Evolutionary conservation across 2,329 filamentous ascomycete genomes (phyloP).

Genomic region (Plenodomus biglobosus): DNA sequence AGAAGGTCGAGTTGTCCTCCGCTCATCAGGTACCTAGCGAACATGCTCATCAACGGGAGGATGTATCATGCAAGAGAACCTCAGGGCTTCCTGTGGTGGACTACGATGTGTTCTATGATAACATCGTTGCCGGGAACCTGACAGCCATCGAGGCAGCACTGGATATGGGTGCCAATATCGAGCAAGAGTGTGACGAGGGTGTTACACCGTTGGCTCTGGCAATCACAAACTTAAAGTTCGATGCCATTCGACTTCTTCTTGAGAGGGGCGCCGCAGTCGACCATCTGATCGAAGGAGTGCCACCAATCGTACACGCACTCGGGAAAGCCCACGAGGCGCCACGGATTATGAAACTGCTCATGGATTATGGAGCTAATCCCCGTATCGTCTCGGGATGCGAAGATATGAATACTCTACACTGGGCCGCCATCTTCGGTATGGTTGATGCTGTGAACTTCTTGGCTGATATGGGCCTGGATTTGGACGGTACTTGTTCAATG

Average conservation of each 20-base stretch:
- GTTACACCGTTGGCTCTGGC: conserved; percentile 15
- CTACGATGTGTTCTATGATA: not conserved
- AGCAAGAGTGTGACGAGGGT: conserved; percentile 8
- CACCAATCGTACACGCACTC: conserved; percentile 19
- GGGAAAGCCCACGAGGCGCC: conserved; percentile 2
- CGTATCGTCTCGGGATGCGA: conserved; percentile 9
- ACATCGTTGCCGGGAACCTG: not conserved
- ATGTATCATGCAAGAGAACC: not conserved
- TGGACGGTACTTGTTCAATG: conserved; percentile 13
- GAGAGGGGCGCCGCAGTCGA: conserved; percentile 12
- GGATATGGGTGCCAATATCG: conserved; percentile 10
- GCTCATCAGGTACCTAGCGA: not conserved
- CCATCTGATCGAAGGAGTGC: conserved; percentile 4
- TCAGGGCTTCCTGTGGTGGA: not conserved
- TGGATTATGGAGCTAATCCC: conserved; percentile 18
- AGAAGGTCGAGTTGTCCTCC: not conserved
- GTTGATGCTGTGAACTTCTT: conserved; percentile 21
- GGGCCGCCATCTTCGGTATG: conserved; percentile 17
- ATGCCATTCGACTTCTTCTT: conserved; percentile 15
- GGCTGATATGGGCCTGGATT: conserved; percentile 14
- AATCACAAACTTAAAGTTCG: conserved; percentile 13
- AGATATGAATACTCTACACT: conserved; percentile 21
- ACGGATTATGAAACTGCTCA: conserved; percentile 18
- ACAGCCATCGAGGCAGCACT: not conserved
- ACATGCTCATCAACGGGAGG: not conserved